Base-by-base conservation (phyloP, 2,329 filamentous ascomycete genomes). In the Calonectria naviculata region DNA sequence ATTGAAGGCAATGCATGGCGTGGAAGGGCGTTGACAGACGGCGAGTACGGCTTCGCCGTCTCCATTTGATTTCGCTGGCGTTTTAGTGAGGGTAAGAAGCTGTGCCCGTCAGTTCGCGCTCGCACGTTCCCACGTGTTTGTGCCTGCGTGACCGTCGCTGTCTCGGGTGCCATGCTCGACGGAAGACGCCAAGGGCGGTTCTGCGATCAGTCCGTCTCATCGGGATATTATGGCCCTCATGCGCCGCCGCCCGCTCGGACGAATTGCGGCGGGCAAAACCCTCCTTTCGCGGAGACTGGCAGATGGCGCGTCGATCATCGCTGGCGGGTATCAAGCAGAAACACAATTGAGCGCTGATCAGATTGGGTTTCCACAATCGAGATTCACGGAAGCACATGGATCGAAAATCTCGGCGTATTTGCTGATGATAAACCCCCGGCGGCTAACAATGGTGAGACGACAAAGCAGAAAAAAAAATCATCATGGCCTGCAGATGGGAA, bases 1-100 rank as follows among this genome's bases (percentile, higher is more conserved):
- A 49, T 65, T 56, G 63, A 56, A 56, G n/a, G 21, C 19, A 47
- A 67, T 60, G 41, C 41, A 67, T 58, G 52, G 52, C 52, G 34
- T 38, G 5, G 10, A 56, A 26, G 12, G 52, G 52, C 17, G 34
- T 24, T 17, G 34, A 7, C 15, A 24, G 31, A 7, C 52, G 21
- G 12, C 31, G 31, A 36, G 52, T 38, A 36, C 52, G 52, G 52
- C 34, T 21, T 58, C 52, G 24, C 52, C 52, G 52, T 24, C 12
- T 26, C 52, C 52, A n/a, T 52, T 19, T 31, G 47, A 17, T 31
- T 31, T 12, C 29, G 7, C 15, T 56, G 21, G 31, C 31, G n/a
- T 56, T n/a, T 24, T 56, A 17, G 34, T 58, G 29, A 46, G 52
- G 19, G 10, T 21, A 19, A 36, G n/a, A 56, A 17, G 13, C 12